Evolutionary conservation across 176 grass and related monocot genomes (phyloP).

Genomic region (Canna indica): DNA sequence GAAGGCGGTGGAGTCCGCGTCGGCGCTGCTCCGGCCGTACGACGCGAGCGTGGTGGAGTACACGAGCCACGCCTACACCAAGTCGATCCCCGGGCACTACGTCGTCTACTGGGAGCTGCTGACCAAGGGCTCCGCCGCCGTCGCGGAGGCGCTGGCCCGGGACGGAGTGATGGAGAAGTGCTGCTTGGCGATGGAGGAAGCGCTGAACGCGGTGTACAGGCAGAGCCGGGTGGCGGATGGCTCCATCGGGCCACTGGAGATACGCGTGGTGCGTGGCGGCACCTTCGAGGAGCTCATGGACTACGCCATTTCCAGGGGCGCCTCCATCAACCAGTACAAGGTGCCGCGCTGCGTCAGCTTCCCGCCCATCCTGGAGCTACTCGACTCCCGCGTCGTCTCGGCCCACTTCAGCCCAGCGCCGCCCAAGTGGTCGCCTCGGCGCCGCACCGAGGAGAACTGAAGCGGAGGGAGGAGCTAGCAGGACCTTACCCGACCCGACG

Average conservation of each 20-base stretch:
- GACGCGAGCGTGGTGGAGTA: constrained; percentile 73
- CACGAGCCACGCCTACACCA: constrained; percentile 82
- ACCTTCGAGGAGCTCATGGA: constrained; percentile 97
- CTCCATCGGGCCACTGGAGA: constrained; percentile 87
- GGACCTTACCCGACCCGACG: too few species aligned
- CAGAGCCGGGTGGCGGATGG: constrained; percentile 85
- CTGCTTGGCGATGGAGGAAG: constrained; percentile 85
- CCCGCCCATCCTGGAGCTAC: constrained; percentile 78
- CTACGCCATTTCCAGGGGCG: constrained; percentile 81
- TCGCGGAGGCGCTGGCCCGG: not conserved
- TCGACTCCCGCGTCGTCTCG: constrained; percentile 85
- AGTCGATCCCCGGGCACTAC: constrained; percentile 76
- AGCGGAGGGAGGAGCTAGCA: too few species aligned
- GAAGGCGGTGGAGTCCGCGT: constrained; percentile 63
- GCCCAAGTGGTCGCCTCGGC: constrained; percentile 58
- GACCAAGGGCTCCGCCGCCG: constrained; percentile 2
- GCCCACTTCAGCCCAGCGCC: constrained; percentile 65
- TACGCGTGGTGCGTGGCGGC: constrained; percentile 58
- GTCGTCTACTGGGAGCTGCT: constrained; percentile 93
- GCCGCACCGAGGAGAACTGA: not conserved
- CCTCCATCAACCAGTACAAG: constrained; percentile 96
- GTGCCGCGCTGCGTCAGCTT: constrained; percentile 78
- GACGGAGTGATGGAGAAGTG: constrained; percentile 40
- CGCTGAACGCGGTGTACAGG: constrained; percentile 71
- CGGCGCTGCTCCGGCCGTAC: constrained; percentile 60